Evolutionary conservation across 106 monocot genomes (phyloP).

Genomic region (Posidonia australis): DNA sequence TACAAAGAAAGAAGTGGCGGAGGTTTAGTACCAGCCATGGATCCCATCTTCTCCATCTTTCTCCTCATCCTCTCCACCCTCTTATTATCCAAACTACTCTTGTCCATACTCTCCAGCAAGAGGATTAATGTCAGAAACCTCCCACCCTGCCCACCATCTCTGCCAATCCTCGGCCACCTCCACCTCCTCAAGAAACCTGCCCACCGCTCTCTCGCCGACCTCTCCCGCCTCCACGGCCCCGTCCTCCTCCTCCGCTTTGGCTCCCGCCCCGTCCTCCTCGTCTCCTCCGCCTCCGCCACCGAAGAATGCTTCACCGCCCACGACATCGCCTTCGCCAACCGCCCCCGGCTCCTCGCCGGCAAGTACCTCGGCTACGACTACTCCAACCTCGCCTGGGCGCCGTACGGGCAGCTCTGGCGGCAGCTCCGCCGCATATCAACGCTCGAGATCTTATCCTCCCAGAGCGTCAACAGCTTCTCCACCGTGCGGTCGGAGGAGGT

Average conservation of each 20-base stretch:
- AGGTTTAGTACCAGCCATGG: too few species aligned
- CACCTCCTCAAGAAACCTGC: constrained; percentile 36
- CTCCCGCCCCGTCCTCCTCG: constrained; percentile 37
- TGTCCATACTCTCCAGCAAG: too few species aligned
- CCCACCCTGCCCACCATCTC: constrained; percentile 28
- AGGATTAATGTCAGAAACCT: neutral
- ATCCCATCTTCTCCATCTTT: too few species aligned
- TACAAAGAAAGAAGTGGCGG: too few species aligned
- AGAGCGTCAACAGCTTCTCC: constrained; percentile 14
- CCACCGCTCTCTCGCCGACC: constrained; percentile 32
- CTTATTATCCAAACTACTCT: too few species aligned
- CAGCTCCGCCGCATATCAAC: constrained; percentile 34
- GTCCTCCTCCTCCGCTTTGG: constrained; percentile 46
- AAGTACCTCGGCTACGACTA: constrained; percentile 19
- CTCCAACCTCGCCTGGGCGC: constrained; percentile 20
- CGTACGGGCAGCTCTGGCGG: constrained; percentile 49
- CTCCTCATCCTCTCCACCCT: too few species aligned
- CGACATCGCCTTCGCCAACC: constrained; percentile 44
- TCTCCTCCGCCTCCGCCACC: constrained; percentile 28
- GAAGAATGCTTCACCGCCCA: constrained; percentile 37
- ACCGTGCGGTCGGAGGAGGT: constrained; percentile 18
- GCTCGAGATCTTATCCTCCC: constrained; percentile 29
- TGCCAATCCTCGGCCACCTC: constrained; percentile 50
- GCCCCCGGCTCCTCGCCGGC: constrained; percentile 16
- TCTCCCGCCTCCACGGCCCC: constrained; percentile 30